Percentiles rank a stretch among this genome's conserved stretches.
These are phyloP conservation scores for Beta lomatogona DNA, from an alignment of 179 eudicot species.

Conservation along the genomic window DNA sequence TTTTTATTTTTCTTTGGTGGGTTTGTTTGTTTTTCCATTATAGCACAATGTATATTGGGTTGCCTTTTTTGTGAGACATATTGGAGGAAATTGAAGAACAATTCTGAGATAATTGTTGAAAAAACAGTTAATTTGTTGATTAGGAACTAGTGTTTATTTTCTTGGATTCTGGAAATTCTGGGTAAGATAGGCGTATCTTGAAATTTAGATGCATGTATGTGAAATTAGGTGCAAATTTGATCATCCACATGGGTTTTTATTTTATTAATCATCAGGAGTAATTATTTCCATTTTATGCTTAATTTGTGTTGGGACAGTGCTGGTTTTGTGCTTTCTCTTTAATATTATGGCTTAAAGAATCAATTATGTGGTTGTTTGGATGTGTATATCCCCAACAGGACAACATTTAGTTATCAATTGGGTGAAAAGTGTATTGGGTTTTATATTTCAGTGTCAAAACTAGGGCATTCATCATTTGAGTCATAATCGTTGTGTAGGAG, in stretches of 20 bases:
- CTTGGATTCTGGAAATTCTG: background rate
- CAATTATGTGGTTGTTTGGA: background rate
- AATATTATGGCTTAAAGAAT: background rate
- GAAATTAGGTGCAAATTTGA: background rate
- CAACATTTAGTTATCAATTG: background rate
- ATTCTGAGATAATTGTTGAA: background rate
- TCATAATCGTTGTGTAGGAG: too few species aligned
- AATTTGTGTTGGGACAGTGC: background rate
- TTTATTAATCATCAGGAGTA: too few species aligned
- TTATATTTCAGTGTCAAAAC: background rate
- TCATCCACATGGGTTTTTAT: background rate
- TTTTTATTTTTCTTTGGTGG: background rate
- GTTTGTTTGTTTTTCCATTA: background rate
- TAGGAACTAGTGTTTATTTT: background rate
- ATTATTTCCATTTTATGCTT: background rate
- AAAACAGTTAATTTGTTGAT: background rate
- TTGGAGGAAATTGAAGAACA: background rate
- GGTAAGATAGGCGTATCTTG: background rate
- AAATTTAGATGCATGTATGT: too few species aligned
- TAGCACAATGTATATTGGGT: background rate
- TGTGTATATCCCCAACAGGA: background rate
- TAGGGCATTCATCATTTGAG: background rate
- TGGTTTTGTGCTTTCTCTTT: background rate
- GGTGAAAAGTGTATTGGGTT: background rate
- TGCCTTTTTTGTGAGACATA: background rate